phyloP scores from a whole-genome alignment of 371 early-diverging fungal species.

The Chytridiales sp. region DNA sequence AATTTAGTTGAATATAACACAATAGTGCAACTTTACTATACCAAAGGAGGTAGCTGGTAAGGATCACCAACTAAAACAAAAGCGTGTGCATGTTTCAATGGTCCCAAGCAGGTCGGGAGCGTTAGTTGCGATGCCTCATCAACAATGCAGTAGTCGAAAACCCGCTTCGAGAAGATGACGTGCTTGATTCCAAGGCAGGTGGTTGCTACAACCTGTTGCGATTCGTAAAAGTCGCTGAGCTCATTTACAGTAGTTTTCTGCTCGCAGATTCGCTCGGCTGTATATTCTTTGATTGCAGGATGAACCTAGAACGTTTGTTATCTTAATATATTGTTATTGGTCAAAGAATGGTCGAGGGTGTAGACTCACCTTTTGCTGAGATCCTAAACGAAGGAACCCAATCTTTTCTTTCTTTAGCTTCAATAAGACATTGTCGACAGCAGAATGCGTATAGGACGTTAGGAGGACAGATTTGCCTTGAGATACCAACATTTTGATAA shows the following conservation, averaged over 20 bases:
- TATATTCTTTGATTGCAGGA: constrained; percentile 57
- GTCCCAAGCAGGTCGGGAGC: constrained; percentile 91
- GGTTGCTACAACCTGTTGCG: constrained; percentile 75
- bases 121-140: constrained; percentile 99
- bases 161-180: constrained; percentile 64
- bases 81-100: constrained; percentile 73
- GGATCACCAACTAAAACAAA: constrained; percentile 99
- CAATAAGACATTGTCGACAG: constrained; percentile 90
- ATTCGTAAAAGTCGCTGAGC: constrained; percentile 58
- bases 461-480: constrained; percentile 81
- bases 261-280: constrained; percentile 52
- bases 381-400: constrained; percentile 74
- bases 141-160: constrained; percentile 97
- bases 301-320: constrained; percentile 52
- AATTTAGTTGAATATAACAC: background rate
- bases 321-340: background rate
- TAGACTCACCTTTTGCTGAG: constrained; percentile 53
- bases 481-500: constrained; percentile 72
- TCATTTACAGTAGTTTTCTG: constrained; percentile 52
- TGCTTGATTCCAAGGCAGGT: constrained; percentile 88
- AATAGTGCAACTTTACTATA: constrained; percentile 32
- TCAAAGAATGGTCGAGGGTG: background rate
- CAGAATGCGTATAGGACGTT: constrained; percentile 94
- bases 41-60: constrained; percentile 96
- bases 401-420: constrained; percentile 69